A percentile compares a stretch with the other conserved stretches of the same genome.
These are phyloP conservation scores for Leucocoprinus leucothites DNA, from an alignment of 768 basidiomycete species.

Conservation along the genomic window DNA sequence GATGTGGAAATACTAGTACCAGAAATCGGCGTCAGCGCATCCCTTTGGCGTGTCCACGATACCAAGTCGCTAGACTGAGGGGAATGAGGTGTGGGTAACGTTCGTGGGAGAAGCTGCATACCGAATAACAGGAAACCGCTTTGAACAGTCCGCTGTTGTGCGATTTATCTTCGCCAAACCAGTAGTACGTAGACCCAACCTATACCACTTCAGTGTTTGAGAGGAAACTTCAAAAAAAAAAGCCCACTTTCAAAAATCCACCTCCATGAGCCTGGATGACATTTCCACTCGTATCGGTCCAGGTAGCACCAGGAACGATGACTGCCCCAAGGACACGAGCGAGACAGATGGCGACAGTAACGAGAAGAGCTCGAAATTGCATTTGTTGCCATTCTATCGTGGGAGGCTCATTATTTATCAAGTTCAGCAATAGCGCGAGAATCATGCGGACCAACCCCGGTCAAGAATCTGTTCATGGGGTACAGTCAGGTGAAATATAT, in stretches of 20 bases:
- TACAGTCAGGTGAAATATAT: slow-evolving; percentile 1
- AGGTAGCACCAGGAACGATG: slow-evolving; percentile 59
- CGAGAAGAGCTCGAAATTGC: background rate
- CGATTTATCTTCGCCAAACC: slow-evolving; percentile 64
- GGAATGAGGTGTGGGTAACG: background rate
- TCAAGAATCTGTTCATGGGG: background rate
- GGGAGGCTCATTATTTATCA: background rate
- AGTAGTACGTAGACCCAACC: slow-evolving; percentile 56
- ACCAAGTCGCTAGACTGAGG: slow-evolving; percentile 46
- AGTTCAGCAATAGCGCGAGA: background rate
- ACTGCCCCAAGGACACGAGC: slow-evolving; percentile 27
- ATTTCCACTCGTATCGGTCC: slow-evolving; percentile 61
- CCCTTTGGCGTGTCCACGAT: slow-evolving; percentile 55
- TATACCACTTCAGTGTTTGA: slow-evolving; percentile 14
- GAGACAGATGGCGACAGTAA: background rate
- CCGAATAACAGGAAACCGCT: slow-evolving; percentile 58
- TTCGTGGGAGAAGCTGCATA: slow-evolving; percentile 17
- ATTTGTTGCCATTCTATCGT: background rate
- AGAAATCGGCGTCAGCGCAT: slow-evolving; percentile 51
- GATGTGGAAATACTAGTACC: slow-evolving; percentile 55
- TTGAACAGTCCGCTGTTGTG: slow-evolving; percentile 52
- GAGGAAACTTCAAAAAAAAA: background rate
- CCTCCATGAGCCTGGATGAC: slow-evolving; percentile 63
- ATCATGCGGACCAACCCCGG: slow-evolving; percentile 9
- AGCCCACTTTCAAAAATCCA: slow-evolving; percentile 49